Conservation (phyloP, 495 filamentous ascomycete species). For the Lepidopterella palustris region DNA sequence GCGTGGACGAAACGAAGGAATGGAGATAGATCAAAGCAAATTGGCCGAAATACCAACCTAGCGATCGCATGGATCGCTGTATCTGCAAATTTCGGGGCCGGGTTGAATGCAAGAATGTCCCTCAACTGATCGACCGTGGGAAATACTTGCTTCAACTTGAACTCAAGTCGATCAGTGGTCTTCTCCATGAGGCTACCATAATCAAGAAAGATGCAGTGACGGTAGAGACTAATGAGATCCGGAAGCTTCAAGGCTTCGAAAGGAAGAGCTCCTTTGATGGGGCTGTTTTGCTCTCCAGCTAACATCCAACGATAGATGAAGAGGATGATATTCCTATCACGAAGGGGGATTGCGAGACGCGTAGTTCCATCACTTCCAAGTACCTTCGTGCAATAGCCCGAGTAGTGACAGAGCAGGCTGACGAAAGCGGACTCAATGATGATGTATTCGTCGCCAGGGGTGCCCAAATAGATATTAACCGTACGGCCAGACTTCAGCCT, state of each 20-base stretch:
- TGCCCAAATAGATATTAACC: constrained; percentile 15
- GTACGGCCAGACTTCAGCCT: constrained; percentile 9
- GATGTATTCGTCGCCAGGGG: constrained; percentile 4
- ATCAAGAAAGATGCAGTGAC: neutral
- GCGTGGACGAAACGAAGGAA: neutral
- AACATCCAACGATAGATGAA: constrained; percentile 25
- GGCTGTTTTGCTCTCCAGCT: constrained; percentile 2
- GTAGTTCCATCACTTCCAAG: neutral
- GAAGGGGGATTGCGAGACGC: neutral
- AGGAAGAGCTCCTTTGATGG: neutral
- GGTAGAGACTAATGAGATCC: neutral
- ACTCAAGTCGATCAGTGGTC: neutral
- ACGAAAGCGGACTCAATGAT: constrained; percentile 15
- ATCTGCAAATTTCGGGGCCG: neutral
- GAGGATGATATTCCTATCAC: constrained; percentile 4
- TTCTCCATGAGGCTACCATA: neutral
- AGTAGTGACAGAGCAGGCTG: constrained; percentile 11
- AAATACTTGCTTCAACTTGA: neutral
- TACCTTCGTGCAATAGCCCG: neutral
- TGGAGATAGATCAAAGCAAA: neutral
- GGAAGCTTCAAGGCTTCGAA: neutral
- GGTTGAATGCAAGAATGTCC: neutral
- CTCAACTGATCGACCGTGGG: neutral
- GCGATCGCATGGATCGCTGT: neutral
- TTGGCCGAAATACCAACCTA: neutral